Evolutionary conservation across 176 grass and related monocot species (phyloP).

Genomic region (Oryza meyeriana): DNA sequence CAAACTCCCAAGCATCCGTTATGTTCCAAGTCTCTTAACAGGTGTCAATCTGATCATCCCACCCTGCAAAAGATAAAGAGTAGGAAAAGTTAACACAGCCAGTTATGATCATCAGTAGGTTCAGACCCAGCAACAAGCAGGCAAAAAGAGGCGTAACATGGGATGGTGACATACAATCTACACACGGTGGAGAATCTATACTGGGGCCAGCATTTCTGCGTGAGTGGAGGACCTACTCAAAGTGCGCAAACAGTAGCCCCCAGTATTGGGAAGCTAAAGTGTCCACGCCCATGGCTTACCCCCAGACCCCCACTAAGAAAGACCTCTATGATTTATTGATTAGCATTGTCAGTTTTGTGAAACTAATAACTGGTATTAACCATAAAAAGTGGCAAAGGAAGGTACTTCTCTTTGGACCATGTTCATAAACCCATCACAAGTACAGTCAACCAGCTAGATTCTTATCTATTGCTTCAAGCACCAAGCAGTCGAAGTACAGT

Average conservation of each 20-base stretch:
- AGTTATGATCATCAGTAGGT: neutral
- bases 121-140: neutral
- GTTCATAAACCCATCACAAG: conserved; percentile 1
- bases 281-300: neutral
- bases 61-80: conserved; percentile 9
- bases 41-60: neutral
- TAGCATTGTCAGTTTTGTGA: neutral
- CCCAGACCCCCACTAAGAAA: neutral
- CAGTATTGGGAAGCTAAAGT: neutral
- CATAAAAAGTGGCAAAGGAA: neutral
- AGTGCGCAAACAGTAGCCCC: neutral
- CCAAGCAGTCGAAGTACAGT: neutral
- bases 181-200: neutral
- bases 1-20: neutral
- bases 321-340: neutral
- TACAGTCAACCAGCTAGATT: conserved; percentile 6
- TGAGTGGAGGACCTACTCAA: neutral
- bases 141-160: neutral
- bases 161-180: conserved; percentile 6
- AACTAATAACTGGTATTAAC: neutral
- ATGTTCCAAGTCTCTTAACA: neutral
- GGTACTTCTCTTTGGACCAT: neutral
- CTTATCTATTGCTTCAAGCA: neutral
- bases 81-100: neutral
- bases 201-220: conserved; percentile 4